Conservation (phyloP, 1,284 basidiomycete genomes). For the Trichosporon faecale region DNA sequence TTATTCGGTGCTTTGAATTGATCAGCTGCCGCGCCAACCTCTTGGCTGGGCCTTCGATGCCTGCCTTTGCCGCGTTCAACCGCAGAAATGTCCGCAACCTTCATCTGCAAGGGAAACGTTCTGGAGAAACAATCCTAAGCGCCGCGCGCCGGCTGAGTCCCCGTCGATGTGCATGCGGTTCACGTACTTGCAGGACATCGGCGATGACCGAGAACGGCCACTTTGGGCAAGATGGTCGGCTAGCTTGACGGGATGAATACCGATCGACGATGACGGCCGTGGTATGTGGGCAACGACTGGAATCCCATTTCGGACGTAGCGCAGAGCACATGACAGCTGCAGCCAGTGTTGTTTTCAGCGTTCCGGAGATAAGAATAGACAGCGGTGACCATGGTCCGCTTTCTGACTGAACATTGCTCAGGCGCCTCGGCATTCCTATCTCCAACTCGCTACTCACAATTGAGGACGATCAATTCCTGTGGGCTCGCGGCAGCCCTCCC, state of each 20-base stretch:
- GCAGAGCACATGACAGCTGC: not conserved
- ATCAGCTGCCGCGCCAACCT: not conserved
- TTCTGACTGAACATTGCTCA: no score
- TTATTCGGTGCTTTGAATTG: not conserved
- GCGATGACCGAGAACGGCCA: not conserved
- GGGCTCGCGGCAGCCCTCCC: no score
- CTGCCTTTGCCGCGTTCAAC: not conserved
- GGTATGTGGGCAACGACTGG: not conserved
- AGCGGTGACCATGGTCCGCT: not conserved
- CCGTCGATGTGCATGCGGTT: no score
- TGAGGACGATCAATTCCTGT: no score
- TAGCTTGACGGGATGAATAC: not conserved
- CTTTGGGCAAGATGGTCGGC: not conserved
- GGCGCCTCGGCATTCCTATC: no score
- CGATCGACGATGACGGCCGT: not conserved
- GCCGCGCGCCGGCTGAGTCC: no score
- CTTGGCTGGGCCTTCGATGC: not conserved
- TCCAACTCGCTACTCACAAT: no score
- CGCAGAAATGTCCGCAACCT: not conserved
- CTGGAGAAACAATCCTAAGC: no score
- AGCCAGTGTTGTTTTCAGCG: not conserved
- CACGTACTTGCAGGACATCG: no score
- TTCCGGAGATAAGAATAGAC: slow-evolving; percentile 1
- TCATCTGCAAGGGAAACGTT: no score
- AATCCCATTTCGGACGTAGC: not conserved